Evolutionary conservation across 2,329 filamentous ascomycete genomes (phyloP), one percentile per base, ranked within the genome.

Genomic region (Sporothrix dimorphospora): DNA sequence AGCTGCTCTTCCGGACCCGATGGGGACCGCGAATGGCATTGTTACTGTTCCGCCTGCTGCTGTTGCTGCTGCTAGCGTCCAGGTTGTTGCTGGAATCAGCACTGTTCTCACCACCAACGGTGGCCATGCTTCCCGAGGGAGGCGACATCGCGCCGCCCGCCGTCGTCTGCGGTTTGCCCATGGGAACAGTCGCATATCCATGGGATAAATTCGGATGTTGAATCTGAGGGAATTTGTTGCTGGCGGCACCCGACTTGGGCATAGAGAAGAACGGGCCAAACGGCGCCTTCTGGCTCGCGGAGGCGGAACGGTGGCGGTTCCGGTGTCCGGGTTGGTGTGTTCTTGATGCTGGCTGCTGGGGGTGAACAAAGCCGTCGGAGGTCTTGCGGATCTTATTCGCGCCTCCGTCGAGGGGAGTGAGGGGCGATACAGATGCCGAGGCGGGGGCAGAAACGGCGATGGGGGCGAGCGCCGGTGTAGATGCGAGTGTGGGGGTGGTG

Each of bases 311-410:
- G 21, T 74, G 74, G 27, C 66, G 72, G 45, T 72, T 72, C 8
- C 73, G 72, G 47, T 69, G 59, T 1, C 72, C 55, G 19, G 55
- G 63, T 8, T 66, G 55, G 30, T 72, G 69, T 9, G 45, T 51
- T 38, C 71, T 72, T 9, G 70, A 70, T 6, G 72, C 59, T 0
- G 74, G 72, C 6, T 70, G 74, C 27, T 72, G 71, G 67, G n/a
- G 76, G 7, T 71, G 72, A 11, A 71, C 68, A 11, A 76, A 72
- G 61, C 77, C 69, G 24, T 78, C 78, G 0, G 79, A 74, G 1
- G 82, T 78, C 70, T 81, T 81, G 73, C 81, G 79, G 1, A 86
- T 85, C 75, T 88, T 88, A 78, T 88, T 88, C 45, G 79, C 73
- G 67, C 80, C 81, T 8, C 72, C 24, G 4, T 19, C 61, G n/a